Evolutionary conservation across 2,329 filamentous ascomycete species (phyloP), one percentile per base, ranked within the genome.

Genomic region (Hypoxylon rubiginosum): DNA sequence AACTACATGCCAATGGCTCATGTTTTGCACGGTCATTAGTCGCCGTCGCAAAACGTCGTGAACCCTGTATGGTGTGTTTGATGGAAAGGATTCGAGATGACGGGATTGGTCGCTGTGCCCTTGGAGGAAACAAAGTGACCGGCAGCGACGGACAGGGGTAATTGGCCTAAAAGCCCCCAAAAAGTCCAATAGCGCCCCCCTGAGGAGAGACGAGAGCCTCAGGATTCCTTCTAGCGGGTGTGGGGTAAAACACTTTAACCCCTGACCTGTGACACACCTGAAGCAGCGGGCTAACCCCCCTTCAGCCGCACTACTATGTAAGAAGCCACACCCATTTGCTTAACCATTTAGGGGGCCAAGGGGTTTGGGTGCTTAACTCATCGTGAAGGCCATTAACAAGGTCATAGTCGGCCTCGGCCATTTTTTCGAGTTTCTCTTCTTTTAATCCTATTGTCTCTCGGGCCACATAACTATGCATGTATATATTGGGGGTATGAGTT

Each of bases 241-340:
- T 69, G 67, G 67, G 67, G 67, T 69, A 69, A 69, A 69, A 70
- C 64, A 64, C 60, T 68, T 61, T 11, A 54, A 71, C 67, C 72
- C 73, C 68, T 73, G 73, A 72, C 64, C 68, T 76, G 73, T 71
- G 70, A 75, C 74, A 70, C 59, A 72, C 61, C 70, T 76, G 74
- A 76, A 64, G 73, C 74, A 75, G 11, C 50, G 45, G 54, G 15
- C 7, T n/a, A n/a, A 19, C 9, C 28, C 49, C 62, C 66, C 67
- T 54, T 67, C 67, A 71, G 62, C 66, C 65, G 26, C 26, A 28
- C 26, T 7, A 58, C 65, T n/a, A 64, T 64, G n/a, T 11, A 58
- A 57, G 21, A 67, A 50, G 60, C 64, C 60, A 62, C 63, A 64
- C 39, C 36, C 32, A n/a, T 4, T 11, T 34, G 32, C 32, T 34